Base-by-base conservation (phyloP, 306 rosid genomes). In the Ceratonia siliqua region DNA sequence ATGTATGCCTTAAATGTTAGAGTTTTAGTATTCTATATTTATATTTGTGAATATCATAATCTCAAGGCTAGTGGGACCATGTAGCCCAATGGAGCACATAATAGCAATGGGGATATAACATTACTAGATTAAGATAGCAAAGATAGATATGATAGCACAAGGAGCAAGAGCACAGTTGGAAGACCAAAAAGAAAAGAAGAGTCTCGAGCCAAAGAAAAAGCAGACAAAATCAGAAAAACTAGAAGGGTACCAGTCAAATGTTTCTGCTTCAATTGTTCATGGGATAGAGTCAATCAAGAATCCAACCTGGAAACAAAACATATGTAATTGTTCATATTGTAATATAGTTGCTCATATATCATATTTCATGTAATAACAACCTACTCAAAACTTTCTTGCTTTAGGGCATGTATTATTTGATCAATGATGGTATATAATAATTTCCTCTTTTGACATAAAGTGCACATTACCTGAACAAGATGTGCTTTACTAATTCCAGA, bases 221-320 rank as follows among this genome's bases (percentile, higher is more conserved):
- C 66, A 4, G 78, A 80, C 63, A 83, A 54, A 77, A 83, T 79
- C 49, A 28, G 74, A 54, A 72, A 86, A 62, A 78, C 83, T 8
- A 87, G 87, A 48, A 71, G 68, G 43, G 83, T 74, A 66, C 88
- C 87, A 10, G 64, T 69, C 35, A 82, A 77, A 76, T 90, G 84
- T 74, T 86, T 83, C 76, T 89, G 93, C 83, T 85, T 89, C 92
- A 76, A 64, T 38, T 87, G 72, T 78, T 74, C 71, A 33, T 89
- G 79, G 72, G 62, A 64, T 27, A 42, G 46, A 41, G 41, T 62
- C 49, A 55, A 14, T 46, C 62, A 50, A 42, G 58, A 54, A 67
- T 20, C 32, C 43, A 43, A 13, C 17, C 39, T 36, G 32, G 63
- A 71, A 20, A 72, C 42, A 62, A 35, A 53, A 36, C 32, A 11